A percentile compares a stretch with the other conserved stretches of the same genome.
These are phyloP conservation scores for Platismatia glauca DNA, from an alignment of 495 filamentous ascomycete species.

Conservation along the genomic window DNA sequence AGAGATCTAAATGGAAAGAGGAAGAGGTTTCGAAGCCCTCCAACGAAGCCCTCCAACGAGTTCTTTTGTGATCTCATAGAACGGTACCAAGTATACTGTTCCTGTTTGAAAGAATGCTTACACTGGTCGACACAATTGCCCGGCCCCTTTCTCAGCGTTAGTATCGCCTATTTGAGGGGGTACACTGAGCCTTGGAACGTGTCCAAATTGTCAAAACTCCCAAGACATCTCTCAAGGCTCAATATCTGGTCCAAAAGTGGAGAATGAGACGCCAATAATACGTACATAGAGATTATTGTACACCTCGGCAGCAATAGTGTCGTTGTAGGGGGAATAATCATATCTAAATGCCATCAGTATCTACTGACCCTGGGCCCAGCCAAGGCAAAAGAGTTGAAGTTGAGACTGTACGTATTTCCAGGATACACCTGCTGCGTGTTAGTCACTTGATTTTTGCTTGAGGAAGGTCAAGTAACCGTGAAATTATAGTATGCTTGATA, in stretches of 20 bases:
- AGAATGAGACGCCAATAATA: background rate
- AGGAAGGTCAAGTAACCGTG: slow-evolving; percentile 36
- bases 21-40: background rate
- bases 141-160: slow-evolving; percentile 20
- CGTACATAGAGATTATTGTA: slow-evolving; percentile 37
- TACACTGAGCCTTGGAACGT: background rate
- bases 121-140: slow-evolving; percentile 55
- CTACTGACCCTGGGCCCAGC: background rate
- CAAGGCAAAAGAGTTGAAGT: background rate
- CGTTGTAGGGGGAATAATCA: slow-evolving; percentile 54
- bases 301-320: slow-evolving; percentile 39
- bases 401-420: slow-evolving; percentile 52
- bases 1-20: background rate
- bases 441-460: background rate
- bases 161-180: background rate
- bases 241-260: background rate
- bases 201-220: background rate
- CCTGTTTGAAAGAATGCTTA: background rate
- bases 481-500: slow-evolving; percentile 56
- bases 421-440: slow-evolving; percentile 24
- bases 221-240: background rate
- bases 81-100: background rate
- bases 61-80: background rate
- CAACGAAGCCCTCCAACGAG: background rate
- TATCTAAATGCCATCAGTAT: background rate